phyloP scores from a whole-genome alignment of 2,329 filamentous ascomycete species.

The Fusarium verrucosum region DNA sequence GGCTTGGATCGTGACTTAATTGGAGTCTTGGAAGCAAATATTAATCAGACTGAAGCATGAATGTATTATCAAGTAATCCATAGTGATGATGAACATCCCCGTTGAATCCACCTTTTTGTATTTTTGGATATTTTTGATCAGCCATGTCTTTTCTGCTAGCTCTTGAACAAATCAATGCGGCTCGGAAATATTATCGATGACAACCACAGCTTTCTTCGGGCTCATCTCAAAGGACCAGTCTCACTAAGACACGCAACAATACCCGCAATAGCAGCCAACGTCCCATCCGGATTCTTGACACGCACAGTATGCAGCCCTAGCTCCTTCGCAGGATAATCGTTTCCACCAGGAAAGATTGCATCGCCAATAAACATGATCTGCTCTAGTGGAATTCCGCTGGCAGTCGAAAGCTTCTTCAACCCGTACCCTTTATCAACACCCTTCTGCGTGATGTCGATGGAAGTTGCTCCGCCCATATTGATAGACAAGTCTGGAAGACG shows the following conservation, averaged over 20 bases:
- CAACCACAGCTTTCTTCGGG: too few species aligned
- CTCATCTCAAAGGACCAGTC: not conserved
- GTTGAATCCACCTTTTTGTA: too few species aligned
- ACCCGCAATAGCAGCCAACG: constrained; percentile 12
- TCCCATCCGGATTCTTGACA: constrained; percentile 19
- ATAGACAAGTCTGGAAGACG: constrained; percentile 14
- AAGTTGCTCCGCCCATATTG: constrained; percentile 20
- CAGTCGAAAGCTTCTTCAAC: constrained; percentile 9
- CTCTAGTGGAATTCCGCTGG: constrained; percentile 5
- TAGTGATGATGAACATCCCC: too few species aligned
- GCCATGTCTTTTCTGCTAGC: too few species aligned
- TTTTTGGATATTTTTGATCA: too few species aligned
- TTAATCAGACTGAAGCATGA: too few species aligned
- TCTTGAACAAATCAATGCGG: too few species aligned
- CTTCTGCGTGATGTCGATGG: constrained; percentile 19
- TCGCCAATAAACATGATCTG: constrained; percentile 23
- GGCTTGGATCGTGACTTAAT: too few species aligned
- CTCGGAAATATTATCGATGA: too few species aligned
- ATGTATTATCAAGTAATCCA: too few species aligned
- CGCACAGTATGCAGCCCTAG: constrained; percentile 13
- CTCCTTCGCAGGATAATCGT: constrained; percentile 20
- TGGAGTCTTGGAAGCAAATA: too few species aligned
- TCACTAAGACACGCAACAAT: constrained; percentile 18
- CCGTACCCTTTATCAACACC: constrained; percentile 21
- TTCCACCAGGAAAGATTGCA: constrained; percentile 17